phyloP scores from a whole-genome alignment of 352 stramenopile species.

The Globisporangium orthogonon region DNA sequence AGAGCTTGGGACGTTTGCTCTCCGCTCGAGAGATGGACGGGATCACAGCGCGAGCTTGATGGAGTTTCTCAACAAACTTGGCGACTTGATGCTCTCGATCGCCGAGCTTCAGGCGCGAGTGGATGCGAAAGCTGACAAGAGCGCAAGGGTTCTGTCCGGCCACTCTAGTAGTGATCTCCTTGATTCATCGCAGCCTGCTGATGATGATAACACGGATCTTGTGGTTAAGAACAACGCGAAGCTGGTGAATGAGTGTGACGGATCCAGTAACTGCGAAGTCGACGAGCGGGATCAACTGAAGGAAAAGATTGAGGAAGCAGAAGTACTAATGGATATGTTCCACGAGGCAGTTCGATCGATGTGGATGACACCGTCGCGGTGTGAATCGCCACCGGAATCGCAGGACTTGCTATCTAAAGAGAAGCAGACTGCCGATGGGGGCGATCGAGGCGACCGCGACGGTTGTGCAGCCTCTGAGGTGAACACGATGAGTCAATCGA shows the following conservation, averaged over 20 bases:
- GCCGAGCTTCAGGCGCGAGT: not conserved
- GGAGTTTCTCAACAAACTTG: constrained; percentile 9
- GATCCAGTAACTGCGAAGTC: too few relatives aligned
- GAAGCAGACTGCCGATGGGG: too few relatives aligned
- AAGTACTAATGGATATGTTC: constrained; percentile 3
- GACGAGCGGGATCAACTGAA: not conserved
- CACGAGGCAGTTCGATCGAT: constrained; percentile 4
- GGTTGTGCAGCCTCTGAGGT: not conserved
- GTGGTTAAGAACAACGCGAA: not conserved
- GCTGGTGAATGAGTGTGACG: not conserved
- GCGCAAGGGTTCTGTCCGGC: too few relatives aligned
- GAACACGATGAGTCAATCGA: constrained; percentile 7
- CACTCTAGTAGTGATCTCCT: not conserved
- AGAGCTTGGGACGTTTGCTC: not conserved
- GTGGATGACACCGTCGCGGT: not conserved
- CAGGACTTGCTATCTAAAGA: not conserved
- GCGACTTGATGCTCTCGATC: constrained; percentile 8
- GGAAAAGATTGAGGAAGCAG: constrained; percentile 7
- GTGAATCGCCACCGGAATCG: not conserved
- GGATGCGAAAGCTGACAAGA: not conserved
- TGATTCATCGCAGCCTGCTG: not conserved
- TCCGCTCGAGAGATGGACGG: too few relatives aligned
- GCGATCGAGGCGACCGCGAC: not conserved
- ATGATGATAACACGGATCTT: not conserved
- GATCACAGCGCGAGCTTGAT: constrained; percentile 2